Evolutionary conservation across 1,284 basidiomycete genomes (phyloP).

Genomic region (Marasmius tenuissimus): DNA sequence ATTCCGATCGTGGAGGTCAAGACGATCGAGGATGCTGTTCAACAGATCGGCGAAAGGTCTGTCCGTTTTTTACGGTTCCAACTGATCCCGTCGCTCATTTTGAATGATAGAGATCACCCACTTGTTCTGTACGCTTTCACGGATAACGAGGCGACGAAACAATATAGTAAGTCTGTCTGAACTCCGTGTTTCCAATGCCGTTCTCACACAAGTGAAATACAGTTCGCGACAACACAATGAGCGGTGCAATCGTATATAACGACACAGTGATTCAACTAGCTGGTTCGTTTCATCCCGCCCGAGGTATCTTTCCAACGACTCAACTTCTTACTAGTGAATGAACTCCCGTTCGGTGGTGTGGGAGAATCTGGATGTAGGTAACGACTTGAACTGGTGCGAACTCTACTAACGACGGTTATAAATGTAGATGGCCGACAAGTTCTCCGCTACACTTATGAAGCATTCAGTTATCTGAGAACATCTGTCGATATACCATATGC

Average conservation of each 20-base stretch:
- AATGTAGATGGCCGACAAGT: constrained; percentile 44
- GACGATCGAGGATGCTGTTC: constrained; percentile 50
- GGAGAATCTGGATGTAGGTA: constrained; percentile 48
- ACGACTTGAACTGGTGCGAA: background rate
- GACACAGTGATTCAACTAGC: constrained; percentile 50
- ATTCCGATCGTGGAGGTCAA: constrained; percentile 64
- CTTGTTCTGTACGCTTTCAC: constrained; percentile 54
- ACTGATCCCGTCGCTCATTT: background rate
- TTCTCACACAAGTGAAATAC: background rate
- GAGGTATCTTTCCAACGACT: background rate
- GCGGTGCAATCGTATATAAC: constrained; percentile 54
- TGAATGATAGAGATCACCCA: constrained; percentile 37
- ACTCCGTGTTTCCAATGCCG: background rate
- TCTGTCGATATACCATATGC: constrained; percentile 38
- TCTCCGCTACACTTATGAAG: constrained; percentile 44
- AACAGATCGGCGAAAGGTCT: constrained; percentile 46
- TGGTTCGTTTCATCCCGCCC: constrained; percentile 27
- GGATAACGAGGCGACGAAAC: constrained; percentile 35
- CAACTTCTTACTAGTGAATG: constrained; percentile 28
- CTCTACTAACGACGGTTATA: background rate
- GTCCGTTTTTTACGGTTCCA: constrained; percentile 12
- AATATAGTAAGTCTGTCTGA: constrained; percentile 31
- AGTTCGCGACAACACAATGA: constrained; percentile 49
- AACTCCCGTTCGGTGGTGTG: constrained; percentile 48
- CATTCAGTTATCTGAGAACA: constrained; percentile 45